Evolutionary conservation across 306 rosid genomes (phyloP), one percentile per base, ranked within the genome.

Genomic region (Oemleria cerasiformis): DNA sequence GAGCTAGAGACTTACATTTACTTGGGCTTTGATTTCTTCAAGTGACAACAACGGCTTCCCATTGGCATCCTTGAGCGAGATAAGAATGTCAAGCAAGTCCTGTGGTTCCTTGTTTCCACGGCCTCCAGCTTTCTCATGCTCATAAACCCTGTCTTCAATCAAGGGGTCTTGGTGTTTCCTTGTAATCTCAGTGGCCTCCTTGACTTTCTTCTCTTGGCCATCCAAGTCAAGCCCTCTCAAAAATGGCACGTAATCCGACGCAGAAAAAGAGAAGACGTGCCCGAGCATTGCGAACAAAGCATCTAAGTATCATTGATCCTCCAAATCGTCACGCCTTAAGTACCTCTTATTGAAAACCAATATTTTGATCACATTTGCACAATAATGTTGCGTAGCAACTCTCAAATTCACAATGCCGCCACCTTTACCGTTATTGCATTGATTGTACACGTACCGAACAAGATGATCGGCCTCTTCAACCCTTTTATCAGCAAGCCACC

Each of bases 381-480:
- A 70, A 39, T 79, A 85, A 15, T 82, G 84, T 8, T 13, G 59
- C 4, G 86, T 0, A 0, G 36, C 81, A 63, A 0, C 3, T 8
- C 79, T 79, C 14, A 79, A 60, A 64, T 82, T 65, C 30, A 82
- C 79, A 56, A 67, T 70, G 7, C 71, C 69, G n/a, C 76, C 20
- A 13, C 6, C 13, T 0, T 67, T 19, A 14, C 5, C 6, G 4
- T 30, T 54, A 0, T 56, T 41, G 70, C 75, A 79, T 48, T 66
- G 61, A 55, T 71, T 77, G 68, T 66, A 51, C n/a, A 79, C 51
- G 39, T 67, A 74, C 2, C 55, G 65, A n/a, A 82, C 55, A 2
- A 85, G 75, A 38, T 82, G 73, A 65, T 80, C 47, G 3, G 89
- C 85, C 56, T 82, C 86, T 47, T 77, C 73, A 1, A 3, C 42